phyloP scores from a whole-genome alignment of 208 protist species.

The Trichomonas vaginalis region DNA sequence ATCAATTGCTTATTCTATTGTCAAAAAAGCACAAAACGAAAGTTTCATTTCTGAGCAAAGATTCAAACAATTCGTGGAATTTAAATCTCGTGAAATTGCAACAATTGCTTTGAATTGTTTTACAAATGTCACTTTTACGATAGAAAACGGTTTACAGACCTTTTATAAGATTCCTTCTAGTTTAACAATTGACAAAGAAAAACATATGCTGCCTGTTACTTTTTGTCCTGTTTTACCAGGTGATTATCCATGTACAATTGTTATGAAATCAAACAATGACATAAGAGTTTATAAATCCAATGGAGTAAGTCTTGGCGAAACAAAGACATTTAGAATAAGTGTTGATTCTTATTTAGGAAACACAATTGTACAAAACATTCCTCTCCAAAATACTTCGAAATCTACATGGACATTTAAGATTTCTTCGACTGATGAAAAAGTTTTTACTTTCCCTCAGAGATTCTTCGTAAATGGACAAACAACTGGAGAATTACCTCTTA shows the following conservation, averaged over 20 bases:
- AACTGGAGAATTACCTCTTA: neutral
- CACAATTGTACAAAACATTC: neutral
- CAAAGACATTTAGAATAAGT: neutral
- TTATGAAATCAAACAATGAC: neutral
- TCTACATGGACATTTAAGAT: neutral
- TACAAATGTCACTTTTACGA: neutral
- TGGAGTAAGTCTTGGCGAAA: neutral
- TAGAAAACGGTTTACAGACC: neutral
- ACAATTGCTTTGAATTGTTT: neutral
- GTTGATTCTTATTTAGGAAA: neutral
- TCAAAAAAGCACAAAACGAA: neutral
- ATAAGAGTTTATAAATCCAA: neutral
- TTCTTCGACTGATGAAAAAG: neutral
- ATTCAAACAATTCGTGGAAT: neutral
- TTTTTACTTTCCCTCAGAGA: neutral
- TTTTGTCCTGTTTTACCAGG: neutral
- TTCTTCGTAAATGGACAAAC: neutral
- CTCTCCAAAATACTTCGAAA: neutral
- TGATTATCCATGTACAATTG: constrained; percentile 1
- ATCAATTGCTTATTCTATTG: neutral
- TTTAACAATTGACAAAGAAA: neutral
- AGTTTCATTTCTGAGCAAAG: neutral
- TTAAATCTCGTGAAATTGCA: neutral
- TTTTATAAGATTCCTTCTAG: neutral
- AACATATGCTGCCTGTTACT: neutral